Evolutionary conservation across 1,284 basidiomycete genomes (phyloP), one percentile per base, ranked within the genome.

Genomic region (Ceratobasidium theobromae): DNA sequence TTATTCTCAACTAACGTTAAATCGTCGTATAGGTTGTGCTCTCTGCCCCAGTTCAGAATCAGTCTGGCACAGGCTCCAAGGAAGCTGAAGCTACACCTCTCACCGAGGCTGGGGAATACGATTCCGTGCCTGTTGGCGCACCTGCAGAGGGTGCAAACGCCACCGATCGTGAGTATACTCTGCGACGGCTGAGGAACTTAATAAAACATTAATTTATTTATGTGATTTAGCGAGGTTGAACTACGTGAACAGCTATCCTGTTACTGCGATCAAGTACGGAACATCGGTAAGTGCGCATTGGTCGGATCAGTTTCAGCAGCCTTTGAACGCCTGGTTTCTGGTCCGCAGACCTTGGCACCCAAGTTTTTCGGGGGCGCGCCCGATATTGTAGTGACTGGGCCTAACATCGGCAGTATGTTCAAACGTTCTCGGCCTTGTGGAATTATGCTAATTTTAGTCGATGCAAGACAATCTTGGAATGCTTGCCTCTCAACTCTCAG

Each of bases 301-400:
- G n/a, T n/a, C n/a, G n/a, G n/a, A n/a, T n/a, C n/a, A n/a, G n/a
- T n/a, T n/a, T n/a, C n/a, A n/a, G 8, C 14, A 11, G 28, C 9
- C 5, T 18, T 48, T 1, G 33, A 14, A 68, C 53, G 78, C 3
- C 72, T 74, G 9, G 80, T 76, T 70, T 82, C 81, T 0, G 80
- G n/a, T n/a, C n/a, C 84, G 23, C 77, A 83, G 69, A 80, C 78
- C 0, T 73, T 83, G 9, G 74, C 79, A 2, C 80, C 81, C 0
- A 71, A 77, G 53, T 77, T 80, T 69, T 80, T 82, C 68, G 65
- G 62, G 35, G 76, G 77, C 8, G 69, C 71, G 16, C 69, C 70
- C n/a, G 82, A 84, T 62, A 75, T 85, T 33, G 78, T 84, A 4
- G 76, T 85, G 11, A 78, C 78, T 68, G 83, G 82, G 0, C 78